These are phyloP conservation scores for Malus domestica DNA, from an alignment of 306 rosid genomes.

Conservation along the genomic window ASM211411v1 NC_041800.1:4288001-4288500, in stretches of 20 bases:
- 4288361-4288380: constrained; percentile 33
- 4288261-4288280: constrained; percentile 46
- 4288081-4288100: constrained; percentile 45
- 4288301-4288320: constrained; percentile 32
- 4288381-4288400: constrained; percentile 37
- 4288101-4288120: constrained; percentile 63
- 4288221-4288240: constrained; percentile 38
- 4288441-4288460: constrained; percentile 56
- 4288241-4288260: constrained; percentile 42
- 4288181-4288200: constrained; percentile 35
- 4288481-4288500: constrained; percentile 17
- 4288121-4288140: constrained; percentile 37
- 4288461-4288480: constrained; percentile 40
- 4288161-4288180: constrained; percentile 37
- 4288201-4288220: constrained; percentile 48
- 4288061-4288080: constrained; percentile 28
- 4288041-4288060: constrained; percentile 30
- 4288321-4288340: constrained; percentile 53
- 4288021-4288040: constrained; percentile 26
- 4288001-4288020: constrained; percentile 40
- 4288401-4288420: constrained; percentile 30
- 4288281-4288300: constrained; percentile 29
- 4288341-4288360: constrained; percentile 46
- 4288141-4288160: constrained; percentile 41
- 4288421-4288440: constrained; percentile 32